Percentiles rank a stretch among this genome's conserved stretches.
Conservation (phyloP, 192 early-diverging fungal species). For the Allomyces arbusculus region DNA sequence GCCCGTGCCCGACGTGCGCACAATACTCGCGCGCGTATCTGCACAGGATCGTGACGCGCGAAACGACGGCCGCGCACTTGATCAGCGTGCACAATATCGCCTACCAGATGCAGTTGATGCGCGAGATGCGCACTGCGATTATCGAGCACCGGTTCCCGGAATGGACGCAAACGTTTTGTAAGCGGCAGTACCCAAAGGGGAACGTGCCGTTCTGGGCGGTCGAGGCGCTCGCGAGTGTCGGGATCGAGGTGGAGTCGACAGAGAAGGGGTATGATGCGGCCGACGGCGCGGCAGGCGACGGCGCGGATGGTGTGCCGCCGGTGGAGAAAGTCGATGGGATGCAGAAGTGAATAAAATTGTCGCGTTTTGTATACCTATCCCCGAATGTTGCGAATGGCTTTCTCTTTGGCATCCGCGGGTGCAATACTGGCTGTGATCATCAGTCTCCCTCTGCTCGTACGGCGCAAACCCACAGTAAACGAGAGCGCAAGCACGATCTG, state of each 20-base stretch:
- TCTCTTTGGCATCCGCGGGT: no score
- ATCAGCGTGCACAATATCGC: slow-evolving; percentile 66
- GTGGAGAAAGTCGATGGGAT: no score
- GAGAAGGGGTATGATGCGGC: no score
- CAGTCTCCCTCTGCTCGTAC: no score
- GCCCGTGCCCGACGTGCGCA: slow-evolving; percentile 48
- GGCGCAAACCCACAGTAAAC: no score
- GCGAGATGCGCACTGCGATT: slow-evolving; percentile 49
- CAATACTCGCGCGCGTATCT: slow-evolving; percentile 53
- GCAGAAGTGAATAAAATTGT: no score
- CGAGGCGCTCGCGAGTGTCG: background rate
- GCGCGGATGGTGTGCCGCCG: no score
- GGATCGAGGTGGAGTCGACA: background rate
- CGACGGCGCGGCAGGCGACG: no score
- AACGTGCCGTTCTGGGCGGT: background rate
- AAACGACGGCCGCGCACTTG: slow-evolving; percentile 64
- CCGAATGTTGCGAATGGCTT: no score
- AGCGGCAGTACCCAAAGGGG: background rate
- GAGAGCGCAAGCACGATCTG: no score
- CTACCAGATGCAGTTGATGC: slow-evolving; percentile 67
- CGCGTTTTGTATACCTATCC: no score
- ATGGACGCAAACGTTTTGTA: slow-evolving; percentile 37
- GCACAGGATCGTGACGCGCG: slow-evolving; percentile 42
- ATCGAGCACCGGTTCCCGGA: slow-evolving; percentile 43
- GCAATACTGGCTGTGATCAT: no score